Conservation (phyloP, 2,329 filamentous ascomycete species). For the Eutypella sp. region DNA sequence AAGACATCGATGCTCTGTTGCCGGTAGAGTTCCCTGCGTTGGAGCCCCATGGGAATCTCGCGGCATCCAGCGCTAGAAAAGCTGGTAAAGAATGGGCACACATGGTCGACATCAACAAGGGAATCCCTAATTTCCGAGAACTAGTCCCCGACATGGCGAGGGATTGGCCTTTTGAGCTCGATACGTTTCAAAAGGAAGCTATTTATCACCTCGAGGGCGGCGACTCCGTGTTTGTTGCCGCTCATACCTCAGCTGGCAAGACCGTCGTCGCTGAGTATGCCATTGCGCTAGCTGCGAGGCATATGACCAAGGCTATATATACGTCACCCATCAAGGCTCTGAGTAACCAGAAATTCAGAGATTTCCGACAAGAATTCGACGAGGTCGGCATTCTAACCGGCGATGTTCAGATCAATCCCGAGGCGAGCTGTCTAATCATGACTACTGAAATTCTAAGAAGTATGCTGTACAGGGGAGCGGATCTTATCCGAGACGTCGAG, state of each 20-base stretch:
- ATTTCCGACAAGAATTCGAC: slow-evolving; percentile 85
- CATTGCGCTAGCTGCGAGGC: slow-evolving; percentile 90
- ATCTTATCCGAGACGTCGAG: slow-evolving; percentile 93
- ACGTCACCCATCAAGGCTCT: slow-evolving; percentile 97
- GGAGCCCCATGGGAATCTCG: slow-evolving; percentile 74
- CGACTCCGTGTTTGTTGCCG: slow-evolving; percentile 96
- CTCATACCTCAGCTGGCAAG: slow-evolving; percentile 96
- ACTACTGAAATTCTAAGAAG: slow-evolving; percentile 96
- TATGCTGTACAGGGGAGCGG: slow-evolving; percentile 95
- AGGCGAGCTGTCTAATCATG: slow-evolving; percentile 98
- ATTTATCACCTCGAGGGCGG: slow-evolving; percentile 96
- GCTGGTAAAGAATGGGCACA: slow-evolving; percentile 91
- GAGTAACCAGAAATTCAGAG: slow-evolving; percentile 97
- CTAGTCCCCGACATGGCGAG: slow-evolving; percentile 94
- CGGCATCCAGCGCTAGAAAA: slow-evolving; percentile 66
- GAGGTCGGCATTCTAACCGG: slow-evolving; percentile 96
- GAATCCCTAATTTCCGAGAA: slow-evolving; percentile 90
- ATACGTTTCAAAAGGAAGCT: slow-evolving; percentile 97
- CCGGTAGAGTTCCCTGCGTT: slow-evolving; percentile 91
- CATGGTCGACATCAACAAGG: slow-evolving; percentile 92
- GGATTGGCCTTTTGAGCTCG: slow-evolving; percentile 94
- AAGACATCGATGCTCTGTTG: slow-evolving; percentile 77
- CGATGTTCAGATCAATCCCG: slow-evolving; percentile 95
- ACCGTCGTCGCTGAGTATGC: slow-evolving; percentile 98
- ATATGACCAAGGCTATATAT: slow-evolving; percentile 99